Percentiles rank a stretch among this genome's conserved stretches.
Evolutionary conservation across 805 yeast genomes (phyloP).

Genomic region (Candida boidinii): DNA sequence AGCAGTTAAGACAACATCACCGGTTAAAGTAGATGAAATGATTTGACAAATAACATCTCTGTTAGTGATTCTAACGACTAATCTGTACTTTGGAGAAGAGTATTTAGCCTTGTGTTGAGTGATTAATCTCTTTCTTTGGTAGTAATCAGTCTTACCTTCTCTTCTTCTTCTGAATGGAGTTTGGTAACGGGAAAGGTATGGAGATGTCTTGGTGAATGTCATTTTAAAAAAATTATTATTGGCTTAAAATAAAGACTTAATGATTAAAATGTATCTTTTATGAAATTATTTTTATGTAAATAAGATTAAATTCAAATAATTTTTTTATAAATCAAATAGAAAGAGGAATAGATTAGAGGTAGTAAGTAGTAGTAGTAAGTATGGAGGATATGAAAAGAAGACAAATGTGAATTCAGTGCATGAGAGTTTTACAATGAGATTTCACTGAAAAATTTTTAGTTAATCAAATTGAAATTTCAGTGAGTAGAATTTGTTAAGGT

Average conservation of each 20-base stretch:
- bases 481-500: no score
- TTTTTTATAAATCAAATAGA: no score
- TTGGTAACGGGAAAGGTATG: constrained; percentile 99
- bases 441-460: no score
- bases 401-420: no score
- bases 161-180: constrained; percentile 99
- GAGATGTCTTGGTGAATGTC: constrained; percentile 82
- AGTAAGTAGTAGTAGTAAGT: no score
- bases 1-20: constrained; percentile 92
- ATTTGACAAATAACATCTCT: constrained; percentile 98
- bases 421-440: no score
- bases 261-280: no score
- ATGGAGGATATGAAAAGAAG: no score
- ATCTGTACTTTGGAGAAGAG: constrained; percentile 99
- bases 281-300: no score
- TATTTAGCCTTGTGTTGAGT: constrained; percentile 99
- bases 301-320: no score
- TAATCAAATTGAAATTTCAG: no score
- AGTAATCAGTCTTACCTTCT: constrained; percentile 99
- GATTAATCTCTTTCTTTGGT: constrained; percentile 99
- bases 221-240: constrained; percentile 30
- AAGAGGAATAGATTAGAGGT: no score
- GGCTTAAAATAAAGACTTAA: background rate
- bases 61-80: constrained; percentile 99
- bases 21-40: constrained; percentile 92